These are phyloP conservation scores for Aspergillus diversus DNA, from an alignment of 495 filamentous ascomycete species.

Conservation along the genomic window DNA sequence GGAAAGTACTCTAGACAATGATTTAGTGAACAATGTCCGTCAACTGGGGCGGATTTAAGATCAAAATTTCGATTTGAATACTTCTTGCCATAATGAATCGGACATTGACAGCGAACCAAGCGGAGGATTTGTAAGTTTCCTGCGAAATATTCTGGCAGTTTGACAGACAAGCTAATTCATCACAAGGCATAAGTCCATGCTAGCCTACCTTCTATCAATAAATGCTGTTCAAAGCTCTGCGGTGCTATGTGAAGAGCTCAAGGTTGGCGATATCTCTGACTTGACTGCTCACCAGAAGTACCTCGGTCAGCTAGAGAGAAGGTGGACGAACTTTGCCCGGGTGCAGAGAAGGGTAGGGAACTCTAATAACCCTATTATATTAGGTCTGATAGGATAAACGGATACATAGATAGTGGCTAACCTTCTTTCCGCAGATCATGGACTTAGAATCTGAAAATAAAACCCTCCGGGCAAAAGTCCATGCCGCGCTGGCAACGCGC, in stretches of 20 bases:
- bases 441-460: conserved; percentile 78
- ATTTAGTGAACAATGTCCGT: not conserved
- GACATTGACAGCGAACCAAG: conserved; percentile 73
- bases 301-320: conserved; percentile 86
- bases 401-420: not conserved
- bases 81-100: conserved; percentile 57
- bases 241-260: conserved; percentile 56
- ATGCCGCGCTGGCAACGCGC: conserved; percentile 80
- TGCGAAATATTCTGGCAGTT: not conserved
- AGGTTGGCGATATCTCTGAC: conserved; percentile 71
- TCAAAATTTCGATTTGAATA: not conserved
- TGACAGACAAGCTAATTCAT: conserved; percentile 38
- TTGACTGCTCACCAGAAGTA: conserved; percentile 81
- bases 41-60: not conserved
- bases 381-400: not conserved
- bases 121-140: conserved; percentile 77
- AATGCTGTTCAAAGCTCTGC: conserved; percentile 66
- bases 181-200: conserved; percentile 79
- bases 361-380: conserved; percentile 7
- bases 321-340: conserved; percentile 92
- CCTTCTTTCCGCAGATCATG: conserved; percentile 72
- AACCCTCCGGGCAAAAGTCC: conserved; percentile 77
- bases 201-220: conserved; percentile 79
- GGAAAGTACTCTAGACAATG: not conserved
- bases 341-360: conserved; percentile 81